A percentile compares a stretch with the other conserved stretches of the same genome.
Evolutionary conservation across 139 green algal species (phyloP).

Genomic region (Astrephomene gubernaculifera): DNA sequence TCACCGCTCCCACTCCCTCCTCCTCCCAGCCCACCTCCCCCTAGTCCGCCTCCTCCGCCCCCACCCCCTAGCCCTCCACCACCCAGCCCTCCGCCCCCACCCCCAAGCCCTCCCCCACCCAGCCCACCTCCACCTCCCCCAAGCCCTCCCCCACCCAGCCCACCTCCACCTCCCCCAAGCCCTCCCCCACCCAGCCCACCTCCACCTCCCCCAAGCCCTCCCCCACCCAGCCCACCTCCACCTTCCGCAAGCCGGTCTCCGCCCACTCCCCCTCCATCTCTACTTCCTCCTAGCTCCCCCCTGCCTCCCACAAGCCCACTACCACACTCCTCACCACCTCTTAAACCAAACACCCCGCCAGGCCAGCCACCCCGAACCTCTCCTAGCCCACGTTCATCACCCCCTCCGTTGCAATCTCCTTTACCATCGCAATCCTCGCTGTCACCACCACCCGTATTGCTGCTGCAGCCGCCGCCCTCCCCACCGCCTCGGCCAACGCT

Average conservation of each 20-base stretch:
- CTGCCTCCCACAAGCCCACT: background rate
- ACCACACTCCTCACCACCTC: background rate
- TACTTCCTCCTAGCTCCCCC: background rate
- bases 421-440: background rate
- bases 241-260: too few relatives aligned
- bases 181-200: too few relatives aligned
- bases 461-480: background rate
- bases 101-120: too few relatives aligned
- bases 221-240: too few relatives aligned
- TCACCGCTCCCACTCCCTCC: too few relatives aligned
- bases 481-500: background rate
- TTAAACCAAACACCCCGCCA: background rate
- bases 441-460: background rate
- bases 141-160: too few relatives aligned
- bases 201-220: too few relatives aligned
- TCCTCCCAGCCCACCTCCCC: background rate
- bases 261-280: too few relatives aligned
- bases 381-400: background rate
- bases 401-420: background rate
- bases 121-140: too few relatives aligned
- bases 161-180: too few relatives aligned
- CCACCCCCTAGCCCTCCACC: too few relatives aligned
- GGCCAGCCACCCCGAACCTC: background rate
- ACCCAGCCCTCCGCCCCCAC: too few relatives aligned
- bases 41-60: background rate